These are phyloP conservation scores for Trichoderma virens DNA, from an alignment of 495 filamentous ascomycete species.

Conservation along the genomic window DNA sequence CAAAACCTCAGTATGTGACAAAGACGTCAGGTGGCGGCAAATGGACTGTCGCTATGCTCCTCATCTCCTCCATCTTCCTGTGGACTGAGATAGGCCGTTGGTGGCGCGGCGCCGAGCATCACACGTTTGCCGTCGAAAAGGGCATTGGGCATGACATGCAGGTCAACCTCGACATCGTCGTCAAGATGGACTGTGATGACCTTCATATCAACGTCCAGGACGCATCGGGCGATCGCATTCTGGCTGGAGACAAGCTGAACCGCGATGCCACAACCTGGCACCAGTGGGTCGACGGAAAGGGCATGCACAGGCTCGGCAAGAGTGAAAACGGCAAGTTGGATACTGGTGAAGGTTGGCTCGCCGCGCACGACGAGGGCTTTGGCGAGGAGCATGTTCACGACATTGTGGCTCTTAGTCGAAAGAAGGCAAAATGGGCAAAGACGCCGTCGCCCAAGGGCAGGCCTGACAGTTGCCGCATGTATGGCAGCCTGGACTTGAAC, in stretches of 20 bases:
- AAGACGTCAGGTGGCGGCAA: slow-evolving; percentile 77
- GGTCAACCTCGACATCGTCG: slow-evolving; percentile 90
- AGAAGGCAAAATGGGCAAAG: slow-evolving; percentile 56
- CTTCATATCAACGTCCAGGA: slow-evolving; percentile 97
- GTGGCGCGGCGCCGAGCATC: slow-evolving; percentile 73
- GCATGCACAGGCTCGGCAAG: slow-evolving; percentile 56
- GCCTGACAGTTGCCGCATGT: slow-evolving; percentile 71
- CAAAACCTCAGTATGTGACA: slow-evolving; percentile 84
- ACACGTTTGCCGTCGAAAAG: slow-evolving; percentile 92
- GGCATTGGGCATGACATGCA: slow-evolving; percentile 79
- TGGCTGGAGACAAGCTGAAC: slow-evolving; percentile 66
- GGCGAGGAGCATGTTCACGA: slow-evolving; percentile 68
- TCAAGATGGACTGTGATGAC: slow-evolving; percentile 83
- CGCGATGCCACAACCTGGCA: slow-evolving; percentile 72
- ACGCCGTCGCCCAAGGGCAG: slow-evolving; percentile 56
- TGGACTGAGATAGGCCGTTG: slow-evolving; percentile 71
- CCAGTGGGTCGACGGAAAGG: slow-evolving; percentile 69
- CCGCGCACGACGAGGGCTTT: slow-evolving; percentile 48
- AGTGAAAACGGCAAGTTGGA: slow-evolving; percentile 37
- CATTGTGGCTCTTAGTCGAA: slow-evolving; percentile 54
- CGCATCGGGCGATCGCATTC: slow-evolving; percentile 81
- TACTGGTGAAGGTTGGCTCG: slow-evolving; percentile 49
- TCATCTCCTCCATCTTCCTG: slow-evolving; percentile 63
- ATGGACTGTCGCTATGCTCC: slow-evolving; percentile 79
- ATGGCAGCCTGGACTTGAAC: slow-evolving; percentile 81